Conservation (phyloP, 164 flowering plant species). For the Chloranthus sessilifolius region DNA sequence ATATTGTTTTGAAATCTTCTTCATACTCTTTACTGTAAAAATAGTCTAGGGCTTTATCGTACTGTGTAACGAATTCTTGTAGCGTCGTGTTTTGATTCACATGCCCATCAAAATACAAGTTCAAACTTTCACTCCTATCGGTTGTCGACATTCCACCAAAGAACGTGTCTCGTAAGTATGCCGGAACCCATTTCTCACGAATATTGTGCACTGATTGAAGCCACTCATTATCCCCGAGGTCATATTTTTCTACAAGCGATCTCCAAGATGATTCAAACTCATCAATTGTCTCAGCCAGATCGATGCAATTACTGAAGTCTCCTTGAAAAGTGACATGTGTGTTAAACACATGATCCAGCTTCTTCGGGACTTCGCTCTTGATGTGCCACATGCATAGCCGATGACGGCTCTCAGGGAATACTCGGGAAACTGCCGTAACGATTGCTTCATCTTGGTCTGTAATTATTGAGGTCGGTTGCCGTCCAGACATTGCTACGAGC, state of each 20-base stretch:
- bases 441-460: slow-evolving; percentile 8
- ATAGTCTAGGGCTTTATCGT: not conserved
- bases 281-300: slow-evolving; percentile 2
- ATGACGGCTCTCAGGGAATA: slow-evolving; percentile 8
- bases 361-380: not conserved
- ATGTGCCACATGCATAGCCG: slow-evolving; percentile 9
- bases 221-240: slow-evolving; percentile 8
- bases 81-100: slow-evolving; percentile 29
- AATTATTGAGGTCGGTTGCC: slow-evolving; percentile 9
- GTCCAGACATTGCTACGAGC: slow-evolving; percentile 12
- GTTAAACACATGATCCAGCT: not conserved
- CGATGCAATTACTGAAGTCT: slow-evolving; percentile 4
- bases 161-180: slow-evolving; percentile 3
- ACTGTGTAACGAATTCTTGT: not conserved
- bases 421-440: slow-evolving; percentile 1
- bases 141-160: slow-evolving; percentile 8
- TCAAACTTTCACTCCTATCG: slow-evolving; percentile 2
- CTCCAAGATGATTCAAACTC: slow-evolving; percentile 13
- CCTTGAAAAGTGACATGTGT: slow-evolving; percentile 7
- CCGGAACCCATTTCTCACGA: slow-evolving; percentile 3
- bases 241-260: slow-evolving; percentile 7
- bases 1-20: not conserved
- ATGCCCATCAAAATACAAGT: slow-evolving; percentile 3
- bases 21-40: not conserved
- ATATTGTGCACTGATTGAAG: not conserved